Evolutionary conservation across 768 basidiomycete genomes (phyloP), one percentile per base, ranked within the genome.

Genomic region (Kockovaella imperatae): DNA sequence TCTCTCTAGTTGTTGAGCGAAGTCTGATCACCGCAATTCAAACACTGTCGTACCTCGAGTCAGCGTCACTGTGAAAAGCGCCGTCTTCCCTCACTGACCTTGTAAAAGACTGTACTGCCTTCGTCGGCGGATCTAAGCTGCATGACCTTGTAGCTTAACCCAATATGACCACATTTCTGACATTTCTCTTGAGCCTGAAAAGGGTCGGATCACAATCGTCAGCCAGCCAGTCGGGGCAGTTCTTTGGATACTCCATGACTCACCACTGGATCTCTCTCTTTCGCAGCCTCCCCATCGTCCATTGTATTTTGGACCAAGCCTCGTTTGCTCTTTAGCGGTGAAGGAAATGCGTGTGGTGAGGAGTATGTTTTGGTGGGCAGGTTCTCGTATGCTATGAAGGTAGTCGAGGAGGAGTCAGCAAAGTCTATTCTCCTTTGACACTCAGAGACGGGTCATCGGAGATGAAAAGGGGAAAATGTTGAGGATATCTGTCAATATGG

Each of bases 91-190:
- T 26, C 6, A 76, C 84, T 52, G 67, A 89, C 89, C n/a, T 83
- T 87, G 71, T 91, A 95, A 69, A 93, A 83, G 60, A 91, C 82
- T 11, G 89, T 95, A 26, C 87, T 86, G 3, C 90, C 90, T 76
- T 93, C 90, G 71, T 93, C 90, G 31, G 87, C 90, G 56, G 87
- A 86, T 42, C 89, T 80, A 53, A 85, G 84, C 78, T 91, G 87
- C 73, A 83, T 80, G 70, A 89, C 86, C 72, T 87, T 85, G 54
- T 87, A 88, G 61, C 81, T 88, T 28, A 90, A 83, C 56, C 87
- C 83, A 53, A 80, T 74, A 72, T 89, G 80, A 24, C 86, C 86
- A 61, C 90, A 96, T 30, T 77, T 77, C 2, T 87, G 87, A 63
- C 93, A 96, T 71, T 83, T 83, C 72, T 96, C 90, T 34, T 84